These are phyloP conservation scores for Cucurbitaria berberidis DNA, from an alignment of 2,329 filamentous ascomycete species.

Conservation along the genomic window DNA sequence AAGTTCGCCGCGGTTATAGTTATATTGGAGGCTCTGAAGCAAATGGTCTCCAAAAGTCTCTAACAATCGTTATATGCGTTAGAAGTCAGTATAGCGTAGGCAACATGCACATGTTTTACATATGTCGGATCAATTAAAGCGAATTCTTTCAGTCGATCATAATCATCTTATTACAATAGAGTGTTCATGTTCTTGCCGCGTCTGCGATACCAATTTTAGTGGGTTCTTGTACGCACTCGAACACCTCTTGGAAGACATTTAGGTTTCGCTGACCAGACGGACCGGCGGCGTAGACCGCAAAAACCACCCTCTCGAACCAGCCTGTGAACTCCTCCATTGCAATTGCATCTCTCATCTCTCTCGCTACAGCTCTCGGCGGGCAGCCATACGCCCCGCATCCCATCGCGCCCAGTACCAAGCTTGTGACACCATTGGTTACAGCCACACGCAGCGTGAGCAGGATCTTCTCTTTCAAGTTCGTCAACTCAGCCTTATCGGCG, in stretches of 20 bases:
- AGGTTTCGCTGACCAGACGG: constrained; percentile 15
- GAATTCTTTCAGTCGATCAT: too few species aligned
- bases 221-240: too few species aligned
- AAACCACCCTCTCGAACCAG: constrained; percentile 25
- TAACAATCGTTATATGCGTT: too few species aligned
- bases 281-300: constrained; percentile 27
- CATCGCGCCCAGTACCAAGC: constrained; percentile 30
- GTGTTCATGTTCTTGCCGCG: too few species aligned
- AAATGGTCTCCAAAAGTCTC: too few species aligned
- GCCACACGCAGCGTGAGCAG: constrained; percentile 25
- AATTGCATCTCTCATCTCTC: constrained; percentile 24
- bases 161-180: too few species aligned
- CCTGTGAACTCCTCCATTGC: constrained; percentile 24
- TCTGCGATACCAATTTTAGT: too few species aligned
- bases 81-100: too few species aligned
- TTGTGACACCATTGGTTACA: constrained; percentile 19
- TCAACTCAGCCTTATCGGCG: constrained; percentile 8
- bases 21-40: too few species aligned
- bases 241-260: constrained; percentile 14
- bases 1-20: too few species aligned
- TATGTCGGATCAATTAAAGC: too few species aligned
- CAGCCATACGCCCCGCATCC: constrained; percentile 32
- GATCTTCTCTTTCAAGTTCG: constrained; percentile 26
- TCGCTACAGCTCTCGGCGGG: constrained; percentile 22
- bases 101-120: too few species aligned